Conservation (phyloP, 768 basidiomycete genomes). For the Collybia sordida region DNA sequence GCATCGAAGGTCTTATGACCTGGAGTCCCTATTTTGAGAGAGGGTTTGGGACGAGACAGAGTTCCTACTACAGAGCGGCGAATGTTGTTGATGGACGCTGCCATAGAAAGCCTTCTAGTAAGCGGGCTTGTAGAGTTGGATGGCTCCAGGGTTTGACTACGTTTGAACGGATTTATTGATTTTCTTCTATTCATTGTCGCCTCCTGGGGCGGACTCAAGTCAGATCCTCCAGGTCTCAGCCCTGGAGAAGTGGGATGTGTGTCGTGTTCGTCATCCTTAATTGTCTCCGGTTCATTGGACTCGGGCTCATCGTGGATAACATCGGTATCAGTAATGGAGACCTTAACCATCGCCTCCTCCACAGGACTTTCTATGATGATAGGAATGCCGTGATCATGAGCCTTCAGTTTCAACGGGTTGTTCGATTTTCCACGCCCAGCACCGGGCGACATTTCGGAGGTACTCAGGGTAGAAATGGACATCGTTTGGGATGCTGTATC, state of each 20-base stretch:
- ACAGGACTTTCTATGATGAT: conserved; percentile 38
- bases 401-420: conserved; percentile 17
- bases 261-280: conserved; percentile 10
- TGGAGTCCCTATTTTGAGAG: conserved; percentile 18
- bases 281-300: neutral
- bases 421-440: conserved; percentile 3
- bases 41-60: conserved; percentile 20
- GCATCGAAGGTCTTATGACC: conserved; percentile 22
- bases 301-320: conserved; percentile 11
- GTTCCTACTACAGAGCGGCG: conserved; percentile 44
- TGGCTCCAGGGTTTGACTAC: conserved; percentile 19
- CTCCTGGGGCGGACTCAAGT: neutral
- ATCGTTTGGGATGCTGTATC: conserved; percentile 27
- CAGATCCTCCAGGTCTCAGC: conserved; percentile 1
- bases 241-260: conserved; percentile 1
- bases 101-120: conserved; percentile 23
- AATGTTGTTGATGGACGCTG: conserved; percentile 41
- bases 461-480: conserved; percentile 17
- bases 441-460: conserved; percentile 13
- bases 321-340: conserved; percentile 10
- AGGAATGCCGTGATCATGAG: conserved; percentile 20
- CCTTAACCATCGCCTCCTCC: conserved; percentile 21
- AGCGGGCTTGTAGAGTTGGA: neutral
- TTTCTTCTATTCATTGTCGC: conserved; percentile 16
- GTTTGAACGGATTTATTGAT: conserved; percentile 38